Base-by-base conservation (phyloP, 495 filamentous ascomycete species). In the Podospora fimiseda region DNA sequence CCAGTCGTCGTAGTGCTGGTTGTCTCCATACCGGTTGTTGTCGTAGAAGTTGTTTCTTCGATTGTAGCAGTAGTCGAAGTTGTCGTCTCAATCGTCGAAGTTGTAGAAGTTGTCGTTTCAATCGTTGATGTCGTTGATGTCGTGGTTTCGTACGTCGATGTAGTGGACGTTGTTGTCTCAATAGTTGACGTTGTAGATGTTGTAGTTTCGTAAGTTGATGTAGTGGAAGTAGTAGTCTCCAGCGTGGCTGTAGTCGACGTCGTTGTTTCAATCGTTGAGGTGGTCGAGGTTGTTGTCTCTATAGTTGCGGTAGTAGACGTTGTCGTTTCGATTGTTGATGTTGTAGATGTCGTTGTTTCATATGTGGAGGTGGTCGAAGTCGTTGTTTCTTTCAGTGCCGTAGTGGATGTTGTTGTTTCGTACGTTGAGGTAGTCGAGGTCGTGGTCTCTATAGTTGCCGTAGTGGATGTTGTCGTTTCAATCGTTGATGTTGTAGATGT, bases 1-100 rank as follows among this genome's bases (percentile, higher is more conserved):
- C 43, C 43, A 18, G 44, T 47, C 11, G 44, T 23, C 5, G 44
- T 47, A 16, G 44, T 47, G 23, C 44, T 47, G 14, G 44, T 47
- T 15, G 44, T 47, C 8, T 21, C 14, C 13, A 6, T 18, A 14
- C 11, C 44, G 9, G 44, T 47, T 1, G 44, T 15, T 3, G 44
- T 47, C 6, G 44, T 47, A 24, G 22, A 21, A 13, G 20, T 47
- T 47, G 44, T 47, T 8, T 15, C 22, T 19, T 15, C 3, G 13
- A 13, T 43, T 21, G 41, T 43, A 8, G 41, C 19, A 3, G 41
- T 43, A 2, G 43, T 45, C 11, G 41, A 43, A 13, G 43, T 45
- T 2, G 16, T 18, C 5, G 41, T 20, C 13, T 13, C 18, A 2
- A 18, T 43, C 4, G 41, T 43, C 14, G 4, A 3, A 2, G 41